Conservation (phyloP, 2,329 filamentous ascomycete species). For the Lachnellula arida region DNA sequence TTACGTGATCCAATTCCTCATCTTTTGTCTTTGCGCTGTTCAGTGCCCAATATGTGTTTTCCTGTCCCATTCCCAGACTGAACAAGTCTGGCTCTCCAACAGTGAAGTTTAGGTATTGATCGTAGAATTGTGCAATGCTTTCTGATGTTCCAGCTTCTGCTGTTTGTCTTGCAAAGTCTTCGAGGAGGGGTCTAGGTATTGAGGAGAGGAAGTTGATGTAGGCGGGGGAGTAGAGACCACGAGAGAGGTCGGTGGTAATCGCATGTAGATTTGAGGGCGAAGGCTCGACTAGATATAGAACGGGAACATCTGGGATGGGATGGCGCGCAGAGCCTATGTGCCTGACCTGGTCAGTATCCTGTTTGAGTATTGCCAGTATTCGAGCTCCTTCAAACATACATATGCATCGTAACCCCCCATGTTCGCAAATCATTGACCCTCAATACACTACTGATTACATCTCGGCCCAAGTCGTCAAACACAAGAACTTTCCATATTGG, state of each 20-base stretch:
- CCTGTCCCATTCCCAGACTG: conserved; percentile 86
- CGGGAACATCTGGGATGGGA: conserved; percentile 92
- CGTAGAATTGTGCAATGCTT: conserved; percentile 85
- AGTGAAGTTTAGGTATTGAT: conserved; percentile 97
- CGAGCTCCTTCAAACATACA: conserved; percentile 50
- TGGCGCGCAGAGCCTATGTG: conserved; percentile 78
- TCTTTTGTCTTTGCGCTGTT: conserved; percentile 91
- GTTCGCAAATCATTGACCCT: conserved; percentile 87
- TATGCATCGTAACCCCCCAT: conserved; percentile 95
- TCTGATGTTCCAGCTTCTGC: conserved; percentile 81
- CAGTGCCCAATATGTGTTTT: conserved; percentile 88
- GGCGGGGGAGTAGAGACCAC: conserved; percentile 84
- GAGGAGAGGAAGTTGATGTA: conserved; percentile 98
- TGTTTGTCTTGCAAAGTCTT: conserved; percentile 90
- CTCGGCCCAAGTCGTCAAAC: conserved; percentile 84
- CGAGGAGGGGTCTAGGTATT: conserved; percentile 80
- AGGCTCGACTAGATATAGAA: conserved; percentile 93
- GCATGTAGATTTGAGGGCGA: conserved; percentile 72
- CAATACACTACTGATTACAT: conserved; percentile 95
- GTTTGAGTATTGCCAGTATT: neutral
- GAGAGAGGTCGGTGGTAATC: conserved; percentile 81
- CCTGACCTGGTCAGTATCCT: conserved; percentile 41
- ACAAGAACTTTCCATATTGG: conserved; percentile 98
- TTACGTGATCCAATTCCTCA: conserved; percentile 77
- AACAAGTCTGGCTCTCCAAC: conserved; percentile 95